Evolutionary conservation across 768 basidiomycete genomes (phyloP).

Genomic region (Auricularia auricula-judae): DNA sequence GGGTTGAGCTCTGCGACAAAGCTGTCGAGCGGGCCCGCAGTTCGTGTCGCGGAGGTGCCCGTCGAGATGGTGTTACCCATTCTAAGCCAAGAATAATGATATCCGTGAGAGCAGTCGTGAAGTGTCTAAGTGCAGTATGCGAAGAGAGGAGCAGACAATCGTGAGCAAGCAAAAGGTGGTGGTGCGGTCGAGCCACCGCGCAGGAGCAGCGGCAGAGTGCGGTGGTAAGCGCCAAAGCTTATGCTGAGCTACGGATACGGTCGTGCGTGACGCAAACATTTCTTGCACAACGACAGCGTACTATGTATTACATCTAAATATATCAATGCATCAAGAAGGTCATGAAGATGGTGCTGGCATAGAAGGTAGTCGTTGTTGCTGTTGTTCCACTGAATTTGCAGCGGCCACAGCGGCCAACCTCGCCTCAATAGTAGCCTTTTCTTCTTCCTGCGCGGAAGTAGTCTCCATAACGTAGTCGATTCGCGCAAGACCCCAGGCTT

Average conservation of each 20-base stretch:
- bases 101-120: slow-evolving; percentile 1
- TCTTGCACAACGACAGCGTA: too few relatives aligned
- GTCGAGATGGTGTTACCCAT: slow-evolving; percentile 69
- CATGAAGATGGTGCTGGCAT: too few relatives aligned
- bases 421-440: slow-evolving; percentile 4
- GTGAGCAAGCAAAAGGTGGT: neutral
- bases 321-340: too few relatives aligned
- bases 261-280: too few relatives aligned
- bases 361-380: too few relatives aligned
- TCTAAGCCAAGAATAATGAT: slow-evolving; percentile 18
- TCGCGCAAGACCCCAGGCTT: slow-evolving; percentile 74
- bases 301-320: too few relatives aligned
- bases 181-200: neutral
- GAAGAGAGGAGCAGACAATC: neutral
- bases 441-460: slow-evolving; percentile 13
- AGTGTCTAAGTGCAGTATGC: neutral
- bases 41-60: slow-evolving; percentile 56
- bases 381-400: neutral
- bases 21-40: slow-evolving; percentile 75
- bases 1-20: slow-evolving; percentile 81
- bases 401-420: neutral
- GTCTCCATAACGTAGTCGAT: slow-evolving; percentile 44
- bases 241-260: too few relatives aligned
- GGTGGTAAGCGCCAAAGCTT: too few relatives aligned
- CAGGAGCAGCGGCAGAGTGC: neutral